These are phyloP conservation scores for Zelopaecilomyces penicillatus DNA, from an alignment of 2,329 filamentous ascomycete genomes.

Conservation along the genomic window DNA sequence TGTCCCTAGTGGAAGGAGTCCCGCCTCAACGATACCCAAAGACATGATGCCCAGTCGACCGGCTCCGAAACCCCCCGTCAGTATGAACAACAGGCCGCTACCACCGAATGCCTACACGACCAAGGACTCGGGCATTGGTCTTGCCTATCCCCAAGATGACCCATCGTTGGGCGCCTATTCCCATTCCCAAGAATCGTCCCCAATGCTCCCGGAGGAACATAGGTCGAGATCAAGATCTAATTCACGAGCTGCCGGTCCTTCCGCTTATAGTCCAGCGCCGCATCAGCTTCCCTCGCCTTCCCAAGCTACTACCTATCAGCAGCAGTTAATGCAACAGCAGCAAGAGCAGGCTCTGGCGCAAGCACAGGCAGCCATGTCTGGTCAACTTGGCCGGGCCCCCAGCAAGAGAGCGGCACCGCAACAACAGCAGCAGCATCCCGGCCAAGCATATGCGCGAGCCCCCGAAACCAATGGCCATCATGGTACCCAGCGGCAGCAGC, in stretches of 20 bases:
- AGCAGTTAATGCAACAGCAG: conserved; percentile 66
- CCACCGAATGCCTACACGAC: conserved; percentile 41
- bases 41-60: conserved; percentile 69
- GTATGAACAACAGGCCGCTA: conserved; percentile 47
- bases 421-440: conserved; percentile 19
- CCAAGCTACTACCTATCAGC: conserved; percentile 46
- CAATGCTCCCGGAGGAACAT: conserved; percentile 59
- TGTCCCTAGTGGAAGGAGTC: conserved; percentile 54
- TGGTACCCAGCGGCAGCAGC: conserved; percentile 21
- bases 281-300: conserved; percentile 25
- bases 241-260: conserved; percentile 49
- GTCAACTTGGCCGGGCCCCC: conserved; percentile 61
- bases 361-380: conserved; percentile 67
- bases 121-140: conserved; percentile 57
- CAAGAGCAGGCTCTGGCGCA: conserved; percentile 77
- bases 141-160: conserved; percentile 52
- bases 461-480: conserved; percentile 23
- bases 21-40: conserved; percentile 33
- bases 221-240: conserved; percentile 63
- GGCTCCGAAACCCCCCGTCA: conserved; percentile 76
- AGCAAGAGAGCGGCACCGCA: conserved; percentile 56
- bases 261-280: conserved; percentile 41
- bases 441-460: conserved; percentile 21
- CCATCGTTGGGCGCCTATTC: conserved; percentile 34
- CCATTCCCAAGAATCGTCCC: conserved; percentile 44